Base-by-base conservation (phyloP, 2,329 filamentous ascomycete species). In the Raffaelea albimanens region DNA sequence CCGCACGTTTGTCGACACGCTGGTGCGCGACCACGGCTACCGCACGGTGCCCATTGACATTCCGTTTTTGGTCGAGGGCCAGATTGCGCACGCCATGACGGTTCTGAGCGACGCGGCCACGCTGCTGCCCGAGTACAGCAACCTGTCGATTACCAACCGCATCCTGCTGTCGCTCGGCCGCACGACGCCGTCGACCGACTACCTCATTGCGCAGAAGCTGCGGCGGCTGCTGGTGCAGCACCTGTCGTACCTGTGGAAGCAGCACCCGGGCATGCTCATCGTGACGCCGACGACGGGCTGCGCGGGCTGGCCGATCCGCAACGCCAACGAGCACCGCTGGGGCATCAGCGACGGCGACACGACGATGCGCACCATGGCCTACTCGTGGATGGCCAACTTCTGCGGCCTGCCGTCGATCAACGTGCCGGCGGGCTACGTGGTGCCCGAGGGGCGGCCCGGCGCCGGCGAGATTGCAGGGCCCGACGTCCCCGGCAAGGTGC, bases 81-180 rank as follows among this genome's bases (percentile, higher is more conserved):
- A 88, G 61, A 72, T 78, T 19, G 84, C 85, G 0, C 85, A 90
- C 61, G 81, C 82, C 20, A 63, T 90, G 52, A 87, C 85, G 1
- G 85, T 89, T 52, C 75, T 90, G 46, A 73, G 75, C 8, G 85
- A 90, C 39, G 71, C 63, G 1, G 64, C 70, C 2, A 67, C 70
- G 1, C 54, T 74, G 16, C 55, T 76, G 63, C 50, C 68, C 3
- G 44, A 46, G 3, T 65, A 71, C 1, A 57, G 62, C 5, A 68
- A 71, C 21, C 67, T 83, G 36, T 78, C 80, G 0, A 65, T 78
- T 0, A 70, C 80, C 0, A 87, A 82, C 63, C 78, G 80, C 50
- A 70, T 89, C 33, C 70, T 89, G 4, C 68, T 89, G 36, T 73
- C 76, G 0, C 69, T 88, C 9, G 81, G 77, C 38, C 70, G 72